Evolutionary conservation across 306 rosid genomes (phyloP).

Genomic region (Nissolia schottii): DNA sequence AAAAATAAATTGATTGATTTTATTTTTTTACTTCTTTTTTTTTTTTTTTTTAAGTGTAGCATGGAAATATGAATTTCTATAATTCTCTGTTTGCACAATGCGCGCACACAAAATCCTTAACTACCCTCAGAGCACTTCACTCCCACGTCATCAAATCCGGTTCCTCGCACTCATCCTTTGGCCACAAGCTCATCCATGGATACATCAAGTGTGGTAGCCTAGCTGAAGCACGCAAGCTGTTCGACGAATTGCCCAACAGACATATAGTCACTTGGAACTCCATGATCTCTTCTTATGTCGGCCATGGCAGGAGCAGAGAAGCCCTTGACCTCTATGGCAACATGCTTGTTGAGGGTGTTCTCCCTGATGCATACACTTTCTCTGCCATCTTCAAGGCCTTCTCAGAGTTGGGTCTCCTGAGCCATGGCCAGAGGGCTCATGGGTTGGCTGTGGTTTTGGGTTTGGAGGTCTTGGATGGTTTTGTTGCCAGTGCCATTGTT

Average conservation of each 20-base stretch:
- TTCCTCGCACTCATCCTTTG: conserved; percentile 10
- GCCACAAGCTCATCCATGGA: conserved; percentile 52
- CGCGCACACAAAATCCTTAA: conserved; percentile 32
- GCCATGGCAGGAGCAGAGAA: conserved; percentile 35
- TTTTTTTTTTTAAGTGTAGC: not conserved
- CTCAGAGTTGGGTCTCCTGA: conserved; percentile 36
- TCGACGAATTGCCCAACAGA: conserved; percentile 53
- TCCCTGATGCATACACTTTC: conserved; percentile 60
- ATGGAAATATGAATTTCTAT: conserved; percentile 32
- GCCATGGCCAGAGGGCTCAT: conserved; percentile 48
- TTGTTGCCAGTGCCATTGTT: conserved; percentile 60
- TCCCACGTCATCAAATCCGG: conserved; percentile 43
- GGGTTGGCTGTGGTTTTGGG: conserved; percentile 68
- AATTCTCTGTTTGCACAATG: conserved; percentile 44
- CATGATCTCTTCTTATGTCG: conserved; percentile 45
- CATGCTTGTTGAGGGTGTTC: conserved; percentile 54
- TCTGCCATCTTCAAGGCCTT: conserved; percentile 62
- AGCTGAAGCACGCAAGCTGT: conserved; percentile 47
- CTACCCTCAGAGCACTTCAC: conserved; percentile 35
- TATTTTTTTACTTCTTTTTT: too few relatives aligned
- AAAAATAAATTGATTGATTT: too few relatives aligned
- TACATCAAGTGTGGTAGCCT: conserved; percentile 47
- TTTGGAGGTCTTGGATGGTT: conserved; percentile 46
- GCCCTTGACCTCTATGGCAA: conserved; percentile 40
- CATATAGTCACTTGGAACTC: conserved; percentile 56